Evolutionary conservation across 208 protist species (phyloP).

Genomic region (Acanthamoeba sp.): DNA sequence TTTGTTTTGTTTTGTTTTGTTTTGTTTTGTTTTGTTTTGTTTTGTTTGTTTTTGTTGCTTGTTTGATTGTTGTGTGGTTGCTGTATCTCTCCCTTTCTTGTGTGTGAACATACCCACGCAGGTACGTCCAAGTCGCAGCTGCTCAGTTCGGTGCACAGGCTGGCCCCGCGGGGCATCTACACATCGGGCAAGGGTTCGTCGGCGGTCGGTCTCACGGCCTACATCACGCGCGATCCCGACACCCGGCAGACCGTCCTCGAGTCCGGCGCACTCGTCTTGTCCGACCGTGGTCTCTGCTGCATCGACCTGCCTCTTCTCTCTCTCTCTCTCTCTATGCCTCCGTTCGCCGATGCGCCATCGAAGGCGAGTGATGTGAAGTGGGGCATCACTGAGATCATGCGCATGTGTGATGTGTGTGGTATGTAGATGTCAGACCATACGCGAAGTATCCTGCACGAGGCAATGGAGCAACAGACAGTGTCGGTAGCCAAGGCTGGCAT

Average conservation of each 20-base stretch:
- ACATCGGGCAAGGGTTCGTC: slow-evolving; percentile 96
- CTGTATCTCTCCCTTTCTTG: background rate
- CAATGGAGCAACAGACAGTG: slow-evolving; percentile 99
- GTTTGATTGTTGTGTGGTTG: background rate
- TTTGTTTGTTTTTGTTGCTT: no score
- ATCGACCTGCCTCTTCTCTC: no score
- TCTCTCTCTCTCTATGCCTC: no score
- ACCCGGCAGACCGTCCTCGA: slow-evolving; percentile 99
- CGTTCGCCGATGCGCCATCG: no score
- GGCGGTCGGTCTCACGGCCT: slow-evolving; percentile 99
- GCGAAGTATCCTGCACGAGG: slow-evolving; percentile 99
- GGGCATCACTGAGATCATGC: no score
- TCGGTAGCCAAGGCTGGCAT: slow-evolving; percentile 99
- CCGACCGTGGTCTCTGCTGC: slow-evolving; percentile 98
- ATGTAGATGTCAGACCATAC: slow-evolving; percentile 97
- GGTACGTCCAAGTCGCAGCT: slow-evolving; percentile 99
- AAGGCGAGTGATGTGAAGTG: no score
- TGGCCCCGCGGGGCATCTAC: slow-evolving; percentile 98
- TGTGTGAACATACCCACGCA: background rate
- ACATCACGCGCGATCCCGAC: slow-evolving; percentile 97
- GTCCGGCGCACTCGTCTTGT: slow-evolving; percentile 85
- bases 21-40: no score
- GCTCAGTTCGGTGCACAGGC: slow-evolving; percentile 98
- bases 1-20: no score
- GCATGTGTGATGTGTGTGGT: no score